phyloP scores from a whole-genome alignment of 148 eudicot species.

The Mesembryanthemum crystallinum region DNA sequence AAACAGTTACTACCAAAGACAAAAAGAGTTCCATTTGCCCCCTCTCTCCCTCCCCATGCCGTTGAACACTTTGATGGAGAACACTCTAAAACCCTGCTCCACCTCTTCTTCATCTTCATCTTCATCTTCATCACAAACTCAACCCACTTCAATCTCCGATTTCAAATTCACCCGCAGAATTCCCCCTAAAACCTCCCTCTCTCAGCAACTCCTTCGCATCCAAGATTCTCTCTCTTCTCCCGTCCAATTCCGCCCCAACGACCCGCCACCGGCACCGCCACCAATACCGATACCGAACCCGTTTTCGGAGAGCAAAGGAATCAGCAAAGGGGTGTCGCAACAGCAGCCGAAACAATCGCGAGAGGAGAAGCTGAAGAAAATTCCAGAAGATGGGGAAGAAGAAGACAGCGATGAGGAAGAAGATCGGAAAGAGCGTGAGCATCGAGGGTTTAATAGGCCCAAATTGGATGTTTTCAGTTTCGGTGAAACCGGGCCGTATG shows the following conservation, averaged over 20 bases:
- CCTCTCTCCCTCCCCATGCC: slow-evolving; percentile 10
- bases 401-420: slow-evolving; percentile 24
- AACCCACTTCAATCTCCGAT: slow-evolving; percentile 23
- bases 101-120: slow-evolving; percentile 11
- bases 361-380: slow-evolving; percentile 10
- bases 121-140: slow-evolving; percentile 26
- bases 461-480: slow-evolving; percentile 45
- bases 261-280: slow-evolving; percentile 4
- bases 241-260: slow-evolving; percentile 17
- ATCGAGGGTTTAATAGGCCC: slow-evolving; percentile 34
- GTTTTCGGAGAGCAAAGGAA: slow-evolving; percentile 3
- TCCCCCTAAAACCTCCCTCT: slow-evolving; percentile 73
- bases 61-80: slow-evolving; percentile 16
- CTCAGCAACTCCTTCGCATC: slow-evolving; percentile 61
- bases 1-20: background rate
- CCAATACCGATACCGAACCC: background rate
- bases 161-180: slow-evolving; percentile 40
- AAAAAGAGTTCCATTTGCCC: background rate
- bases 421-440: slow-evolving; percentile 29
- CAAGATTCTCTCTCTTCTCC: slow-evolving; percentile 39
- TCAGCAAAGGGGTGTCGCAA: slow-evolving; percentile 7
- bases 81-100: slow-evolving; percentile 16
- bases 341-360: background rate
- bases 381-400: slow-evolving; percentile 9
- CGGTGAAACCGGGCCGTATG: slow-evolving; percentile 72